These are phyloP conservation scores for Nakaseomyces nivariensis DNA, from an alignment of 1,139 yeast species.

Conservation along the genomic window DNA sequence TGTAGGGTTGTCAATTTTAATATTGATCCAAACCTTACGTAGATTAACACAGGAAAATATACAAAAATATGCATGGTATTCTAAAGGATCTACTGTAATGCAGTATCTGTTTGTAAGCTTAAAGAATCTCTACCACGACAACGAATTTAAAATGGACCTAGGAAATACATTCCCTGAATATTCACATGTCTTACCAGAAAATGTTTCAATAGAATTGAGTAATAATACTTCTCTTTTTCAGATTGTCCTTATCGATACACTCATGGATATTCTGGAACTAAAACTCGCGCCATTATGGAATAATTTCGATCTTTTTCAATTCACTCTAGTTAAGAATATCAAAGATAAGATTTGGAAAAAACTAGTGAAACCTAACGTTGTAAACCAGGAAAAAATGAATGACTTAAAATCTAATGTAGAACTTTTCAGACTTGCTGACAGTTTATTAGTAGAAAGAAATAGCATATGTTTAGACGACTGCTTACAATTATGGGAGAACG, in stretches of 20 bases:
- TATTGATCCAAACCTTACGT: conserved; percentile 17
- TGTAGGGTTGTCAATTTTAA: conserved; percentile 15
- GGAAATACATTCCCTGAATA: conserved; percentile 5
- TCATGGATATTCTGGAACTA: conserved; percentile 17
- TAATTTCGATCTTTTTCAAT: conserved; percentile 18
- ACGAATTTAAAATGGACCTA: conserved; percentile 9
- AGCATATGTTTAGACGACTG: conserved; percentile 15
- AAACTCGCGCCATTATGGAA: conserved; percentile 21
- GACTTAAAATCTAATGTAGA: conserved; percentile 7
- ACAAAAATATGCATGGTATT: conserved; percentile 19
- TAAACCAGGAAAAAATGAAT: conserved; percentile 1
- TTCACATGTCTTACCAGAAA: conserved; percentile 10
- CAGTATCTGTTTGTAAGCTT: conserved; percentile 22
- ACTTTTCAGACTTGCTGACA: conserved; percentile 12
- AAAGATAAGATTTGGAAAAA: conserved; percentile 21
- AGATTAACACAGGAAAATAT: conserved; percentile 17
- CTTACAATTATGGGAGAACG: conserved; percentile 14
- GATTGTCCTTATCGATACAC: conserved; percentile 17
- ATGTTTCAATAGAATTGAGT: conserved; percentile 12
- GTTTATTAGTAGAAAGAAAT: conserved; percentile 9
- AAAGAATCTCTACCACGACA: conserved; percentile 18
- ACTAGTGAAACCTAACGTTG: conserved; percentile 4
- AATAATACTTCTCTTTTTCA: conserved; percentile 11
- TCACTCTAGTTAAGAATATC: conserved; percentile 17
- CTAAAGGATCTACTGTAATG: conserved; percentile 25